Conservation (phyloP, 2,329 filamentous ascomycete species). For the Cytospora piceae region DNA sequence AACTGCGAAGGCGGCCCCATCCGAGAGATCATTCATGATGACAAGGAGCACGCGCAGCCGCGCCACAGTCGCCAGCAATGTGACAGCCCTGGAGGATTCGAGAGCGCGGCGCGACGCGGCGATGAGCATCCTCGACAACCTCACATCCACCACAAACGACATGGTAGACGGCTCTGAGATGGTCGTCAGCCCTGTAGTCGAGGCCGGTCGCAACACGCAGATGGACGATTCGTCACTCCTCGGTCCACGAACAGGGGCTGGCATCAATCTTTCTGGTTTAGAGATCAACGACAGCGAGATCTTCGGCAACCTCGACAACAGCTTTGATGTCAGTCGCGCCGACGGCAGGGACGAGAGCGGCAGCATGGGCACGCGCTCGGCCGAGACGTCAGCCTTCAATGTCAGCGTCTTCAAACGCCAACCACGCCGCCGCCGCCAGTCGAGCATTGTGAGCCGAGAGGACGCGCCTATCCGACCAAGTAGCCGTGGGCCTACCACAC, state of each 20-base stretch:
- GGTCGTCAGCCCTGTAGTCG: constrained; percentile 38
- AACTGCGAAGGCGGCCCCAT: constrained; percentile 26
- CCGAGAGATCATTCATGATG: constrained; percentile 19
- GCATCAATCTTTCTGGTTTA: constrained; percentile 49
- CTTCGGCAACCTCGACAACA: constrained; percentile 47
- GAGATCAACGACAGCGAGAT: constrained; percentile 52
- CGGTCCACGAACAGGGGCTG: constrained; percentile 30
- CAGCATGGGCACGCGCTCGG: constrained; percentile 38
- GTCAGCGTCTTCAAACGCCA: constrained; percentile 51
- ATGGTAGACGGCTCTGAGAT: constrained; percentile 21
- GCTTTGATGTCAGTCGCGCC: constrained; percentile 40
- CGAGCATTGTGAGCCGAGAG: constrained; percentile 55
- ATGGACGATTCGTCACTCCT: constrained; percentile 34
- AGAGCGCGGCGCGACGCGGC: constrained; percentile 43
- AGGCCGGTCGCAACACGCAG: constrained; percentile 42
- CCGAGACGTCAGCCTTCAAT: constrained; percentile 52
- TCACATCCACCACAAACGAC: constrained; percentile 36
- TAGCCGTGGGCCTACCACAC: constrained; percentile 53
- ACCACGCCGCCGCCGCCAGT: constrained; percentile 46
- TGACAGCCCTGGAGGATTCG: constrained; percentile 35
- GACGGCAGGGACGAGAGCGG: background rate
- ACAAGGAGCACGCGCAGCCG: constrained; percentile 22
- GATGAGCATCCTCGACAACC: constrained; percentile 42
- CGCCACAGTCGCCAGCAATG: constrained; percentile 5
- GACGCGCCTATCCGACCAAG: constrained; percentile 58